Conservation (phyloP, 2,329 filamentous ascomycete species). For the Neonectria neomacrospora region DNA sequence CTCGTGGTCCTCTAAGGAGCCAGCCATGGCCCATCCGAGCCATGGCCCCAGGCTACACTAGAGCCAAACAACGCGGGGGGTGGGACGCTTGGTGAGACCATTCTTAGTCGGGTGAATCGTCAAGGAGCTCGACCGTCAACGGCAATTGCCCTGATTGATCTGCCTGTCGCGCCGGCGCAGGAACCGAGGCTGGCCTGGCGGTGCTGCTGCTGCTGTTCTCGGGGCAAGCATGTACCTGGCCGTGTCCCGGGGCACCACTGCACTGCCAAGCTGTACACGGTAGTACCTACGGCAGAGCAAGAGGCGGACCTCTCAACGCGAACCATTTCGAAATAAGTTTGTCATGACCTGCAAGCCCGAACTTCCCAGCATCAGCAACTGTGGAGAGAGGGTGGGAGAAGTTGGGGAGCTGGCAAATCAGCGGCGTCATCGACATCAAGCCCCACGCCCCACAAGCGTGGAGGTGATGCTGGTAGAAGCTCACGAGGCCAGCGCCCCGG, state of each 20-base stretch:
- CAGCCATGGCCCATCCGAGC: slow-evolving; percentile 19
- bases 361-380: slow-evolving; percentile 42
- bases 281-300: background rate
- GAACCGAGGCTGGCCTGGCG: slow-evolving; percentile 34
- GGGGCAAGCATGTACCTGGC: slow-evolving; percentile 6
- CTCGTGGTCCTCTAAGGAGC: too few species aligned
- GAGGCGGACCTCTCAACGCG: slow-evolving; percentile 36
- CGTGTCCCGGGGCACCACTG: slow-evolving; percentile 3
- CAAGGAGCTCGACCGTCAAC: slow-evolving; percentile 30
- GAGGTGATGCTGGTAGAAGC: slow-evolving; percentile 38
- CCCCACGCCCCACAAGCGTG: slow-evolving; percentile 46
- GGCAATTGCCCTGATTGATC: slow-evolving; percentile 22
- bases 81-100: slow-evolving; percentile 31
- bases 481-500: slow-evolving; percentile 37
- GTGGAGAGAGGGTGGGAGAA: slow-evolving; percentile 46
- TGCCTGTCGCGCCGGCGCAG: slow-evolving; percentile 9
- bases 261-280: too few species aligned
- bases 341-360: slow-evolving; percentile 42
- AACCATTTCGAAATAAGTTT: slow-evolving; percentile 45
- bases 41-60: slow-evolving; percentile 14
- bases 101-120: slow-evolving; percentile 42
- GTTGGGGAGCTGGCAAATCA: slow-evolving; percentile 42
- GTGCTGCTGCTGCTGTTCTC: background rate
- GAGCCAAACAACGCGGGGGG: slow-evolving; percentile 40
- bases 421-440: slow-evolving; percentile 32